Evolutionary conservation across 2,329 filamentous ascomycete species (phyloP).

Genomic region (Acrocalymma vagum): DNA sequence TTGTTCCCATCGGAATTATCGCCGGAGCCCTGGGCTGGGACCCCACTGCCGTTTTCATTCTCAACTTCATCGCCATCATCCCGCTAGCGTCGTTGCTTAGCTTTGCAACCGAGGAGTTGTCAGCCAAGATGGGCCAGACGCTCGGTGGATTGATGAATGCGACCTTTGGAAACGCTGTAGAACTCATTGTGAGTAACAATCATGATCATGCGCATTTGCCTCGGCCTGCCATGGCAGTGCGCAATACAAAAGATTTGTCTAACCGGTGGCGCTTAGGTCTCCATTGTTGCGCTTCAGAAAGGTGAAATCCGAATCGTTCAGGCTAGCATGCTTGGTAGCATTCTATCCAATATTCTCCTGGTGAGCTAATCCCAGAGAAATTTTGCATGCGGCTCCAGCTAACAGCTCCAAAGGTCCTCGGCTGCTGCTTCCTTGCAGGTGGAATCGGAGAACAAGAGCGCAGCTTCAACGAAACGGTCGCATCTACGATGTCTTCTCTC

Average conservation of each 20-base stretch:
- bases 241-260: conserved; percentile 12
- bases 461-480: conserved; percentile 76
- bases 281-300: conserved; percentile 86
- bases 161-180: conserved; percentile 82
- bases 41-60: conserved; percentile 73
- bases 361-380: conserved; percentile 50
- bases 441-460: conserved; percentile 55
- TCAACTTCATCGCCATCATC: conserved; percentile 85
- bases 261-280: conserved; percentile 68
- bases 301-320: conserved; percentile 96
- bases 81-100: conserved; percentile 77
- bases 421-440: conserved; percentile 62
- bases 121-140: conserved; percentile 75
- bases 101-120: conserved; percentile 81
- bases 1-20: conserved; percentile 76
- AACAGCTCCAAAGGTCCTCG: conserved; percentile 58
- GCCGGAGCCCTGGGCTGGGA: conserved; percentile 70
- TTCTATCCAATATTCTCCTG: conserved; percentile 91
- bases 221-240: too few species aligned
- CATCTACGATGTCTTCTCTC: conserved; percentile 75
- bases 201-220: conserved; percentile 5
- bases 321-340: conserved; percentile 94
- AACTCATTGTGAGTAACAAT: conserved; percentile 69
- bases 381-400: conserved; percentile 51
- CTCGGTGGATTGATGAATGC: conserved; percentile 78